Conservation (phyloP, 2,329 filamentous ascomycete species). For the Ophiostoma pallidulum region DNA sequence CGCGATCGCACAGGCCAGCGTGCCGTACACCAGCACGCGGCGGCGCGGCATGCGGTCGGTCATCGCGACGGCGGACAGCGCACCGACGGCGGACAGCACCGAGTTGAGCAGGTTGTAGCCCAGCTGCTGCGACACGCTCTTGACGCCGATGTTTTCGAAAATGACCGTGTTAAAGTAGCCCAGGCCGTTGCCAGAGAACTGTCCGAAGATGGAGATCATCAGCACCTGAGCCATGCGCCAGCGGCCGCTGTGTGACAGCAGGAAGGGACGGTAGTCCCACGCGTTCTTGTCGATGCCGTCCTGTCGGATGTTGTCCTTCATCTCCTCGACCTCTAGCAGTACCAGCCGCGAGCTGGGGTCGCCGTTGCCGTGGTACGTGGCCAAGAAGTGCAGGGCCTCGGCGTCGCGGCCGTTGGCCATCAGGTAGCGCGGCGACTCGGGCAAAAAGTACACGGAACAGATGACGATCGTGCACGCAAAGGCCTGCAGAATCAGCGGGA, state of each 20-base stretch:
- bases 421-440: conserved; percentile 34
- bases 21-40: conserved; percentile 35
- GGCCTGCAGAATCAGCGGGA: conserved; percentile 39
- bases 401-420: conserved; percentile 31
- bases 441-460: conserved; percentile 29
- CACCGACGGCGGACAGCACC: conserved; percentile 35
- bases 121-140: conserved; percentile 29
- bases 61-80: conserved; percentile 32
- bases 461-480: conserved; percentile 34
- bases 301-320: conserved; percentile 32
- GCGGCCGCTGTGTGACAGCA: conserved; percentile 34
- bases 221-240: conserved; percentile 39
- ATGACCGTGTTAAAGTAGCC: conserved; percentile 43
- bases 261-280: conserved; percentile 39
- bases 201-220: conserved; percentile 42
- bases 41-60: conserved; percentile 39
- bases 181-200: conserved; percentile 42
- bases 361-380: conserved; percentile 35
- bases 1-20: conserved; percentile 31
- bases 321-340: conserved; percentile 32
- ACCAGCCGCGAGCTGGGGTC: conserved; percentile 31
- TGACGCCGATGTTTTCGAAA: conserved; percentile 32
- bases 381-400: conserved; percentile 32
- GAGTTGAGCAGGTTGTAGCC: conserved; percentile 39
- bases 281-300: conserved; percentile 39